These are phyloP conservation scores for Colletotrichum plurivorum DNA, from an alignment of 2,329 filamentous ascomycete species.

Conservation along the genomic window DNA sequence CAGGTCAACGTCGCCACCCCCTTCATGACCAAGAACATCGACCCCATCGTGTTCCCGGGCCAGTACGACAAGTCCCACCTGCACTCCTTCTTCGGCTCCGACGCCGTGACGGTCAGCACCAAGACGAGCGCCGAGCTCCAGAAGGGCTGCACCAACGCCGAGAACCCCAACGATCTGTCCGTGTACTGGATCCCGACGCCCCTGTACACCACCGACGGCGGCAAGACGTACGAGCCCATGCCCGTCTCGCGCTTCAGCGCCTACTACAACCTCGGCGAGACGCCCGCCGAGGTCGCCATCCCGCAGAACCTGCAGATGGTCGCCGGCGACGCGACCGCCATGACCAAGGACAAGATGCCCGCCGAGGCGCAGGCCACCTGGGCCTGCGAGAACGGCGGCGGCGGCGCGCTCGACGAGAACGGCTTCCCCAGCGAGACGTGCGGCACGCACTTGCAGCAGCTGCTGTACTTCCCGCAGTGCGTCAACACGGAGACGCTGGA, in stretches of 20 bases:
- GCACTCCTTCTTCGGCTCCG: conserved; percentile 55
- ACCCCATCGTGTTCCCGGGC: conserved; percentile 51
- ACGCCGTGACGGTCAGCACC: conserved; percentile 49
- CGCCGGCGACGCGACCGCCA: conserved; percentile 56
- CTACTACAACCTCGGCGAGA: conserved; percentile 59
- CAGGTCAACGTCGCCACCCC: conserved; percentile 42
- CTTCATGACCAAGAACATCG: conserved; percentile 53
- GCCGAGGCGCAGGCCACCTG: conserved; percentile 43
- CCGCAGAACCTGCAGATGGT: conserved; percentile 60
- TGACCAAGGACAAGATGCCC: conserved; percentile 53
- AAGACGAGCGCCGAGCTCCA: conserved; percentile 54
- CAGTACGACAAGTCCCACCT: conserved; percentile 50
- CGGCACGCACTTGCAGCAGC: conserved; percentile 67
- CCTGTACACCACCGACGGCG: conserved; percentile 52
- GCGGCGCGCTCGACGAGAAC: conserved; percentile 65
- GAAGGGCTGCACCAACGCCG: conserved; percentile 58
- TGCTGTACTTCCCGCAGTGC: conserved; percentile 52
- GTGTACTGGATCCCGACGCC: conserved; percentile 62
- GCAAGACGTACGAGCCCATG: conserved; percentile 49
- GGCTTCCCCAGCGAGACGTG: conserved; percentile 80
- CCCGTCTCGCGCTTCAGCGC: conserved; percentile 57
- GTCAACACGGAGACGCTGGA: conserved; percentile 45
- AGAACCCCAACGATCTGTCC: conserved; percentile 63
- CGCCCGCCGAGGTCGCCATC: conserved; percentile 58
- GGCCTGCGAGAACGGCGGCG: conserved; percentile 50